Percentiles rank a stretch among this genome's conserved stretches.
Conservation (phyloP, 75 land plant species). For the Pinus albicaulis region DNA sequence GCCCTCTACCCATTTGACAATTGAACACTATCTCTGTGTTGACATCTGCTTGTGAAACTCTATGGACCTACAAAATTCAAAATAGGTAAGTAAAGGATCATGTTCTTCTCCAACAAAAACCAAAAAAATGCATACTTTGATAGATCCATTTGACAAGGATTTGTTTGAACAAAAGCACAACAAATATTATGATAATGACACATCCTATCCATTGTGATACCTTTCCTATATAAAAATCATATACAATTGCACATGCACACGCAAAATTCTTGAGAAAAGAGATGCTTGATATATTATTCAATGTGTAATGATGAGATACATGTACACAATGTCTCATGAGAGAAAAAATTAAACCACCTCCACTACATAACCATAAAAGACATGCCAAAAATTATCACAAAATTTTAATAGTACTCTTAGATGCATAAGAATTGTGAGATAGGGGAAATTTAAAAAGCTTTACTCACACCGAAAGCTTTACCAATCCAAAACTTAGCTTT, state of each 20-base stretch:
- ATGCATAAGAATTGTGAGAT: too few species aligned
- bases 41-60: constrained; percentile 68
- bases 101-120: background rate
- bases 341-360: too few species aligned
- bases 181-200: background rate
- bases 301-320: too few species aligned
- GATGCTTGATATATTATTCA: too few species aligned
- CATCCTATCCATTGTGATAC: background rate
- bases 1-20: constrained; percentile 99
- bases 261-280: too few species aligned
- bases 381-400: too few species aligned
- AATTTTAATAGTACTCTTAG: too few species aligned
- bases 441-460: too few species aligned
- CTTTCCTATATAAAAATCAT: background rate
- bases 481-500: too few species aligned
- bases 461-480: too few species aligned
- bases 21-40: constrained; percentile 84
- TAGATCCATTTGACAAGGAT: background rate
- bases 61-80: constrained; percentile 59
- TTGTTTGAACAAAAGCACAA: constrained; percentile 1
- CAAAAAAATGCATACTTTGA: background rate
- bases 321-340: too few species aligned
- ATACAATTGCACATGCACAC: background rate
- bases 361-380: too few species aligned
- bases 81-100: background rate